These are phyloP conservation scores for Aegilops umbellulata DNA, from an alignment of 176 grass and related monocot genomes.

Conservation along the genomic window DNA sequence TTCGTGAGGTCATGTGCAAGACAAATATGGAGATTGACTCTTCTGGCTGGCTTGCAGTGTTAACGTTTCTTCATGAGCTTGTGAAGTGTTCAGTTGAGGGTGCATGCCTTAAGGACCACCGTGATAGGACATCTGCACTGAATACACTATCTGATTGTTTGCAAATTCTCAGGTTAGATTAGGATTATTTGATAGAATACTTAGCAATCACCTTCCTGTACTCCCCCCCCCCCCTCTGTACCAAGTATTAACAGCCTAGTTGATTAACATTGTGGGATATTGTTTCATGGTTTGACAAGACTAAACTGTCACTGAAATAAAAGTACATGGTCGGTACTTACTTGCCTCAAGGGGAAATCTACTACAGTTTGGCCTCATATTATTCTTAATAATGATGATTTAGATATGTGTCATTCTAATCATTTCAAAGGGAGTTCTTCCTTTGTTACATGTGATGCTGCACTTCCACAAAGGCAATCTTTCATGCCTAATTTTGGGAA, in stretches of 20 bases:
- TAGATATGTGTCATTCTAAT: background rate
- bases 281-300: background rate
- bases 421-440: background rate
- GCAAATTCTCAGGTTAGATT: slow-evolving; percentile 79
- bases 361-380: background rate
- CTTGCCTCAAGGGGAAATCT: background rate
- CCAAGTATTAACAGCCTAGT: slow-evolving; percentile 15
- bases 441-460: slow-evolving; percentile 2
- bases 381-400: background rate
- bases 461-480: background rate
- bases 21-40: slow-evolving; percentile 59
- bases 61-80: slow-evolving; percentile 73
- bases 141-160: slow-evolving; percentile 48
- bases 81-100: slow-evolving; percentile 41
- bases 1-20: slow-evolving; percentile 67
- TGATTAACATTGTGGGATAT: background rate
- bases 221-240: background rate
- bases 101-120: slow-evolving; percentile 28
- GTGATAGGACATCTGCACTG: slow-evolving; percentile 37
- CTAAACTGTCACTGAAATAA: background rate
- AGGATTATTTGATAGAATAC: slow-evolving; percentile 21
- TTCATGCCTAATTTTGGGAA: slow-evolving; percentile 7
- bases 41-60: slow-evolving; percentile 50
- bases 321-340: background rate
- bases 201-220: background rate